Evolutionary conservation across 306 rosid species (phyloP), one percentile per base, ranked within the genome.

Genomic region (Dalbergia oliveri): DNA sequence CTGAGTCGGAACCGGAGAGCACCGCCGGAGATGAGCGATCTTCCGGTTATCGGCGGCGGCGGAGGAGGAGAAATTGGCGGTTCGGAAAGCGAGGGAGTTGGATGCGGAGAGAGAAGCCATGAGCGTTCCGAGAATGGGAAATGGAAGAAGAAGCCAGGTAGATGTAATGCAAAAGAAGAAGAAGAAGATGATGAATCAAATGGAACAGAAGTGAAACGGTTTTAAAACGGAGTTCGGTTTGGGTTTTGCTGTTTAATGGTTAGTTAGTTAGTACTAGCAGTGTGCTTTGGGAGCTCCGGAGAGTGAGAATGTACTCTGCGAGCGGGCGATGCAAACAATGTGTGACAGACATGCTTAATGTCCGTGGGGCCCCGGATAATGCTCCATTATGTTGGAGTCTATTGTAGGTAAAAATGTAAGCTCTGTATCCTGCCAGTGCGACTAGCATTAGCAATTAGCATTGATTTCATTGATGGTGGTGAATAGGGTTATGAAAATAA

Each of bases 21-120:
- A 85, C 21, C 81, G 88, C 35, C 56, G 76, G 59, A 75, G 79
- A 19, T 18, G 43, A 31, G 35, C 79, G 26, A 53, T 39, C 12
- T 79, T 79, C 0, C 18, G n/a, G 43, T 80, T 75, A 11, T 54
- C 80, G 26, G 88, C 9, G 39, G 72, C 58, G 69, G 84, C 73
- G 43, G 53, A 45, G 50, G 50, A 8, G 11, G 50, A 47, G 53
- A 44, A 56, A 23, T 45, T 72, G 39, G 82, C 59, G 71, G 88
- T 76, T 69, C 84, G 87, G 60, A 86, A 82, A 72, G 90, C 80
- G 61, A 86, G 79, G 82, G 84, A 83, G 69, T 88, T 88, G 54
- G 97, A 90, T 75, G 88, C 91, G 57, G 90, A 76, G 14, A 94
- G 57, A 63, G 94, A 80, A 78, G 95, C 97, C 99, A 94, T 93